phyloP scores from a whole-genome alignment of 2,329 filamentous ascomycete species.

The Polychaeton citri region DNA sequence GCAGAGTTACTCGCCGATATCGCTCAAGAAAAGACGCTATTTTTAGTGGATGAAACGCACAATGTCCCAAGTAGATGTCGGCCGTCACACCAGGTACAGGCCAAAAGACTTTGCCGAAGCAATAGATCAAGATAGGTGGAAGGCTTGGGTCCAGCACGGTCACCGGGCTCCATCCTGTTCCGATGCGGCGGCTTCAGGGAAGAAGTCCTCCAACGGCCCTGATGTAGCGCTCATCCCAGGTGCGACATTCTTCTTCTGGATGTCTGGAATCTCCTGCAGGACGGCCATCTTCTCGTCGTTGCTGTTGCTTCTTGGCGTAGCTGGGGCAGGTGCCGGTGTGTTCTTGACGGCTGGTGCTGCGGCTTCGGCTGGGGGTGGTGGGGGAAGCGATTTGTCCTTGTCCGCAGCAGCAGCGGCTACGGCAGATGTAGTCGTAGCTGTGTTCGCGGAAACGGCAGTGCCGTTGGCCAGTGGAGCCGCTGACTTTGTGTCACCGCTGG shows the following conservation, averaged over 20 bases:
- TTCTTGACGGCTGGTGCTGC: slow-evolving; percentile 1
- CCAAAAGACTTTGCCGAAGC: neutral
- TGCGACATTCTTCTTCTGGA: slow-evolving; percentile 7
- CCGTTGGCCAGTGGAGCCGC: too few relatives aligned
- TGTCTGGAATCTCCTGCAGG: slow-evolving; percentile 7
- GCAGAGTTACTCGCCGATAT: too few relatives aligned
- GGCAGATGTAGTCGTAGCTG: slow-evolving; percentile 1
- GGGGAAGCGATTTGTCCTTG: slow-evolving; percentile 2
- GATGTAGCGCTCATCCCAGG: slow-evolving; percentile 20
- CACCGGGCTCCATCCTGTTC: neutral
- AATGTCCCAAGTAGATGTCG: too few relatives aligned
- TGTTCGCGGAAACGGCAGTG: too few relatives aligned
- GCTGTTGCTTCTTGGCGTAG: slow-evolving; percentile 1
- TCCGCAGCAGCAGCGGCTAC: slow-evolving; percentile 1
- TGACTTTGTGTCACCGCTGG: too few relatives aligned
- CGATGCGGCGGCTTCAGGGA: neutral
- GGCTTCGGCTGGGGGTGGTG: slow-evolving; percentile 3
- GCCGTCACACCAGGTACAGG: neutral
- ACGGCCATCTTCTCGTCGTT: slow-evolving; percentile 16
- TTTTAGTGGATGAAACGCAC: too few relatives aligned
- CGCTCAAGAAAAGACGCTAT: too few relatives aligned
- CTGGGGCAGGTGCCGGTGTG: slow-evolving; percentile 1
- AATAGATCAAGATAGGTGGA: slow-evolving; percentile 1
- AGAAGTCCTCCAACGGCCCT: slow-evolving; percentile 18
- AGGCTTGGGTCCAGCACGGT: slow-evolving; percentile 5